Evolutionary conservation across 2,329 filamentous ascomycete genomes (phyloP).

Genomic region (Claviceps cyperi): DNA sequence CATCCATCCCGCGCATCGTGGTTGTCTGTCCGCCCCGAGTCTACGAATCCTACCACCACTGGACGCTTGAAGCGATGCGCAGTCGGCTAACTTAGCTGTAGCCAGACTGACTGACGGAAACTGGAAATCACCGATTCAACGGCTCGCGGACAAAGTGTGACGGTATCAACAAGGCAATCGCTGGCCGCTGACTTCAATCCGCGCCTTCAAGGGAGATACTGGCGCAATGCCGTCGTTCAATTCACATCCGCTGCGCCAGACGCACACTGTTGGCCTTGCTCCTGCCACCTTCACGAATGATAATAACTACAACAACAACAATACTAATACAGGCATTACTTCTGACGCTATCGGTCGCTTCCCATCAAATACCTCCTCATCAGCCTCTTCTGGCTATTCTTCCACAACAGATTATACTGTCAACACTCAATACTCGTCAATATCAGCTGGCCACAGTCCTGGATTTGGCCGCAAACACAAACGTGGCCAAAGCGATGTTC

Average conservation of each 20-base stretch:
- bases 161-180: not conserved
- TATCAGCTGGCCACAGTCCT: conserved; percentile 43
- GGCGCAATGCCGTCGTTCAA: conserved; percentile 42
- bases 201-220: conserved; percentile 11
- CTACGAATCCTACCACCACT: not conserved
- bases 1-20: not conserved
- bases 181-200: not conserved
- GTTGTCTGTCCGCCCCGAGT: not conserved
- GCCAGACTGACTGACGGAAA: not conserved
- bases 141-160: not conserved
- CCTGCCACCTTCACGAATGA: conserved; percentile 1
- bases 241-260: conserved; percentile 42
- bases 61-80: conserved; percentile 3
- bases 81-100: not conserved
- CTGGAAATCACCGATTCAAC: not conserved
- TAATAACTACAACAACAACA: conserved; percentile 3
- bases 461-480: conserved; percentile 39
- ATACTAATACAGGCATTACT: conserved; percentile 24
- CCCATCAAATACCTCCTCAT: conserved; percentile 55
- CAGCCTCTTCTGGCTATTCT: conserved; percentile 56
- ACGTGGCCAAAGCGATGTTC: conserved; percentile 61
- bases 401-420: conserved; percentile 43
- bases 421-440: conserved; percentile 50
- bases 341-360: conserved; percentile 40
- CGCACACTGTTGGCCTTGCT: conserved; percentile 31